Conservation (phyloP, 257 asterid species). For the Ligustrum vulgare region DNA sequence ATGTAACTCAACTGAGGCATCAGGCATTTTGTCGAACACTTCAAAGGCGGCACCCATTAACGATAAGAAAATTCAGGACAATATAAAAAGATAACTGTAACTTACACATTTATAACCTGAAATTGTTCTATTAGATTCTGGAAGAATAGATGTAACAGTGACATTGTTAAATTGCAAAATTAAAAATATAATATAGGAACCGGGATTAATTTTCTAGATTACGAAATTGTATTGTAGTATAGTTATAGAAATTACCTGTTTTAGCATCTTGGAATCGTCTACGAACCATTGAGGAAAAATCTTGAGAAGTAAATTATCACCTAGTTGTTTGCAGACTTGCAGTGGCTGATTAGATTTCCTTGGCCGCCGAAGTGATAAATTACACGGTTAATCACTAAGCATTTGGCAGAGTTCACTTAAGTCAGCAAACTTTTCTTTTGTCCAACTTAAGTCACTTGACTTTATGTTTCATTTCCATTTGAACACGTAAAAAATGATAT, state of each 20-base stretch:
- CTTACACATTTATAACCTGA: neutral
- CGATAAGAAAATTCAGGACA: too few species aligned
- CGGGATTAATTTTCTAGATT: neutral
- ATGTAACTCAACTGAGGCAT: constrained; percentile 12
- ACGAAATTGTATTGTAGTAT: neutral
- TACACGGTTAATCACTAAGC: neutral
- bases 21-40: constrained; percentile 36
- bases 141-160: neutral
- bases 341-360: neutral
- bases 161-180: neutral
- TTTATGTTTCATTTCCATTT: neutral
- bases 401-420: neutral
- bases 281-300: constrained; percentile 39
- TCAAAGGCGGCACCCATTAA: neutral
- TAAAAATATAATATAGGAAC: neutral
- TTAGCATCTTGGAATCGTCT: constrained; percentile 38
- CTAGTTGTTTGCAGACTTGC: neutral
- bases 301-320: neutral
- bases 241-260: constrained; percentile 28
- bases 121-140: neutral
- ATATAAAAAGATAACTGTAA: neutral
- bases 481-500: neutral
- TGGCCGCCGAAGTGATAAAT: neutral
- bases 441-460: neutral
- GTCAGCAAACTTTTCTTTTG: neutral